A percentile compares a stretch with the other conserved stretches of the same genome.
phyloP scores from a whole-genome alignment of 1,139 yeast genomes.

The Kluyveromyces sp. region DNA sequence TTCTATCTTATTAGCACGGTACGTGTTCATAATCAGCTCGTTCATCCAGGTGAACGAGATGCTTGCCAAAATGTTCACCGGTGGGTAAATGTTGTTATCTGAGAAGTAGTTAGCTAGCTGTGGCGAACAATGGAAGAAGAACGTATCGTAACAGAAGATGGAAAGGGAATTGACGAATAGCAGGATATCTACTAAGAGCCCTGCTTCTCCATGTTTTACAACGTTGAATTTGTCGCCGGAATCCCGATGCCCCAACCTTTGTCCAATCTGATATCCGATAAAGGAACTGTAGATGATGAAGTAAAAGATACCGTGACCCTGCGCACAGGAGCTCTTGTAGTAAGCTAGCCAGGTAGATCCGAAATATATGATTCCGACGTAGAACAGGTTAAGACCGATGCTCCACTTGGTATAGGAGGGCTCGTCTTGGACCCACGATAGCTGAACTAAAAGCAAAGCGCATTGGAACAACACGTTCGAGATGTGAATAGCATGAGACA shows the following conservation, averaged over 20 bases:
- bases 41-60: slow-evolving; percentile 62
- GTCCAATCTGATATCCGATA: slow-evolving; percentile 24
- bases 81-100: slow-evolving; percentile 32
- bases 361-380: slow-evolving; percentile 25
- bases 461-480: slow-evolving; percentile 32
- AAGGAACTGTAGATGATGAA: slow-evolving; percentile 19
- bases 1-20: slow-evolving; percentile 39
- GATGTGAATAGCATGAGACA: slow-evolving; percentile 17
- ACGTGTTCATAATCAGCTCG: slow-evolving; percentile 43
- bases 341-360: slow-evolving; percentile 30
- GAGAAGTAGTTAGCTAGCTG: slow-evolving; percentile 39
- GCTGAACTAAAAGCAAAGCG: slow-evolving; percentile 31
- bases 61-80: slow-evolving; percentile 43
- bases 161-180: slow-evolving; percentile 31
- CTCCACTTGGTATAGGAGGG: slow-evolving; percentile 13
- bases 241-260: slow-evolving; percentile 20
- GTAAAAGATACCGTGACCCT: slow-evolving; percentile 31
- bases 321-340: slow-evolving; percentile 31
- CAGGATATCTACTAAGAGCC: slow-evolving; percentile 18
- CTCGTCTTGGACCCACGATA: slow-evolving; percentile 15
- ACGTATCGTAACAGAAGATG: slow-evolving; percentile 37
- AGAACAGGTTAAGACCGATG: slow-evolving; percentile 21
- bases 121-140: slow-evolving; percentile 39
- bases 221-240: slow-evolving; percentile 24
- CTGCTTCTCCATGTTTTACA: slow-evolving; percentile 25